These are phyloP conservation scores for Argentina anserina DNA, from an alignment of 306 rosid genomes.

Conservation along the genomic window DNA sequence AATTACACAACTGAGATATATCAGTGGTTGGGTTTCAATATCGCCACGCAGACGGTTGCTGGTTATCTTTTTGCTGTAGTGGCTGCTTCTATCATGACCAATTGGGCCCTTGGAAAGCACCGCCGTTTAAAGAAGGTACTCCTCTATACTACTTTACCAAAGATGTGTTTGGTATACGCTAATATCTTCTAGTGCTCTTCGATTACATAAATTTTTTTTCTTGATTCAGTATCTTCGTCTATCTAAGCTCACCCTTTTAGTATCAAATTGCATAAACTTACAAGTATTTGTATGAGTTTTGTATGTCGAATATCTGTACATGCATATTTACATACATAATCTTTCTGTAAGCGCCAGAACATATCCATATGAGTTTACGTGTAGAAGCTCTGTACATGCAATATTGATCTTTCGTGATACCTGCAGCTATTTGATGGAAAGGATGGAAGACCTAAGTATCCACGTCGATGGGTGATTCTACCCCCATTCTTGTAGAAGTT, in stretches of 20 bases:
- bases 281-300: neutral
- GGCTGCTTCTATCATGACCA: conserved; percentile 83
- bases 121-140: conserved; percentile 89
- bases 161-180: neutral
- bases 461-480: conserved; percentile 88
- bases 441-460: conserved; percentile 86
- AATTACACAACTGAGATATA: conserved; percentile 95
- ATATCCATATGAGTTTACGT: neutral
- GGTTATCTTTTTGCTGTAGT: conserved; percentile 71
- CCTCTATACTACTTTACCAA: conserved; percentile 14
- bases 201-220: neutral
- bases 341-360: neutral
- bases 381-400: neutral
- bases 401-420: neutral
- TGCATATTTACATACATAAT: neutral
- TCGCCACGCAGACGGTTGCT: conserved; percentile 90
- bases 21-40: conserved; percentile 97
- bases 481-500: conserved; percentile 78
- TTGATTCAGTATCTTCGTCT: neutral
- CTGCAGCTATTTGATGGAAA: conserved; percentile 92
- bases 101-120: conserved; percentile 96
- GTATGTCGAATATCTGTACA: neutral
- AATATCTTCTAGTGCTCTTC: neutral
- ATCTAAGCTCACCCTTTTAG: neutral
- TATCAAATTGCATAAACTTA: neutral